phyloP scores from a whole-genome alignment of 768 basidiomycete species.

The Mycena indigotica region DNA sequence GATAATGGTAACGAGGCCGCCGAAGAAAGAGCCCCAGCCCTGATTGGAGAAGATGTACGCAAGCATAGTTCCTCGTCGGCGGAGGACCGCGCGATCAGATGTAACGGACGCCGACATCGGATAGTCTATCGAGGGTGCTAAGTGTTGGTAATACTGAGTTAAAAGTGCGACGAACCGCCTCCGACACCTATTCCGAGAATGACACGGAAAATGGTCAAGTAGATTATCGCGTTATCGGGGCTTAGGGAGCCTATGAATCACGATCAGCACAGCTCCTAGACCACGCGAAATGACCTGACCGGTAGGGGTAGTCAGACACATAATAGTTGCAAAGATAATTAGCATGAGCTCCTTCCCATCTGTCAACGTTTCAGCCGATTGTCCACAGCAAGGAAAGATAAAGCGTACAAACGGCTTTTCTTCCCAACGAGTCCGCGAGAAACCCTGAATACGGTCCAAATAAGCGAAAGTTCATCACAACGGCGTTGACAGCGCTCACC shows the following conservation, averaged over 20 bases:
- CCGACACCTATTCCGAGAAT: constrained; percentile 80
- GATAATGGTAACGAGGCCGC: constrained; percentile 62
- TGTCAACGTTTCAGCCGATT: constrained; percentile 23
- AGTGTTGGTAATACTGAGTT: no score
- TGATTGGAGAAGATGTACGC: constrained; percentile 69
- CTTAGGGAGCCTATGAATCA: constrained; percentile 6
- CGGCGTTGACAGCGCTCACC: constrained; percentile 35
- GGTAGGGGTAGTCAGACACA: constrained; percentile 67
- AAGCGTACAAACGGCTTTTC: constrained; percentile 62
- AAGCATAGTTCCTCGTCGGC: constrained; percentile 73
- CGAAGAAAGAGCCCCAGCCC: constrained; percentile 74
- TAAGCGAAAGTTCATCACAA: not conserved
- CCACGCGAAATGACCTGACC: constrained; percentile 35
- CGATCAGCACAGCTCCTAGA: no score
- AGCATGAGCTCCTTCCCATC: constrained; percentile 81
- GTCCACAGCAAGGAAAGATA: not conserved
- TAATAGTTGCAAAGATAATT: constrained; percentile 76
- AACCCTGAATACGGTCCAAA: constrained; percentile 43
- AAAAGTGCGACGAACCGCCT: constrained; percentile 34
- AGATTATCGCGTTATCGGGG: constrained; percentile 58
- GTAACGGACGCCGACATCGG: constrained; percentile 75
- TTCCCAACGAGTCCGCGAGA: constrained; percentile 65
- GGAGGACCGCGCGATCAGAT: constrained; percentile 63
- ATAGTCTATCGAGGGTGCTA: constrained; percentile 48
- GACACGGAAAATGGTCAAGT: constrained; percentile 69